A percentile compares a stretch with the other conserved stretches of the same genome.
phyloP scores from a whole-genome alignment of 1,284 basidiomycete genomes.

The Pseudozyma flocculosa region DNA sequence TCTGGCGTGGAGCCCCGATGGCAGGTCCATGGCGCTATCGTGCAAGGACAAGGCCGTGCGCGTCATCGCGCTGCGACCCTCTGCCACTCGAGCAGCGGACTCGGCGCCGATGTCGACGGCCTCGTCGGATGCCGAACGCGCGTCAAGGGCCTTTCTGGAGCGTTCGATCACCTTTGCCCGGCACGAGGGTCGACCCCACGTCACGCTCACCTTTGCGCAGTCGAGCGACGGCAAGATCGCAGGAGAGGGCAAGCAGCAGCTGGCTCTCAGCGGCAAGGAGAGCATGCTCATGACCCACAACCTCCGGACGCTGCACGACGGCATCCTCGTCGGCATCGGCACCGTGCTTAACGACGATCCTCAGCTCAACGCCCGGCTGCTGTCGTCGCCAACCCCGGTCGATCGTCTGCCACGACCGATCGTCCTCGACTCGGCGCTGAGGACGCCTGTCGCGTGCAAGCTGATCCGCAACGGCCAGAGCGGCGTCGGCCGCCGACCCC shows the following conservation, averaged over 20 bases:
- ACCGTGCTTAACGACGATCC: slow-evolving; percentile 90
- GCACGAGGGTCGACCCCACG: slow-evolving; percentile 26
- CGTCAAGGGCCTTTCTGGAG: not conserved
- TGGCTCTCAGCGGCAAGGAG: slow-evolving; percentile 79
- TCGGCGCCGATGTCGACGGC: not conserved
- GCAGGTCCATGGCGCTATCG: not conserved
- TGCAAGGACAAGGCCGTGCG: not conserved
- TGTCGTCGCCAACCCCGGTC: slow-evolving; percentile 26
- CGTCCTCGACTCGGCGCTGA: slow-evolving; percentile 76
- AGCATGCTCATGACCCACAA: slow-evolving; percentile 94
- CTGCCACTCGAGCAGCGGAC: no score
- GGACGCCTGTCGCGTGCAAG: slow-evolving; percentile 70
- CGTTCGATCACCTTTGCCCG: not conserved
- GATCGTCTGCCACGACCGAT: slow-evolving; percentile 71
- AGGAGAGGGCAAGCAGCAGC: slow-evolving; percentile 70
- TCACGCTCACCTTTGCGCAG: slow-evolving; percentile 91
- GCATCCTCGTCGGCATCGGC: slow-evolving; percentile 85
- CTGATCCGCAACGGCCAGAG: slow-evolving; percentile 70
- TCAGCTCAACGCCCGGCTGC: slow-evolving; percentile 69
- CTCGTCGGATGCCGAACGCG: not conserved
- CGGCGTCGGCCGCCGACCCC: slow-evolving; percentile 71
- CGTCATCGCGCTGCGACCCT: not conserved
- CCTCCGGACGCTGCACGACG: slow-evolving; percentile 77
- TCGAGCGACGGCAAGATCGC: slow-evolving; percentile 92
- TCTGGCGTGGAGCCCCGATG: not conserved